phyloP scores from a whole-genome alignment of 2,329 filamentous ascomycete genomes.

The Trichoderma sp. region DNA sequence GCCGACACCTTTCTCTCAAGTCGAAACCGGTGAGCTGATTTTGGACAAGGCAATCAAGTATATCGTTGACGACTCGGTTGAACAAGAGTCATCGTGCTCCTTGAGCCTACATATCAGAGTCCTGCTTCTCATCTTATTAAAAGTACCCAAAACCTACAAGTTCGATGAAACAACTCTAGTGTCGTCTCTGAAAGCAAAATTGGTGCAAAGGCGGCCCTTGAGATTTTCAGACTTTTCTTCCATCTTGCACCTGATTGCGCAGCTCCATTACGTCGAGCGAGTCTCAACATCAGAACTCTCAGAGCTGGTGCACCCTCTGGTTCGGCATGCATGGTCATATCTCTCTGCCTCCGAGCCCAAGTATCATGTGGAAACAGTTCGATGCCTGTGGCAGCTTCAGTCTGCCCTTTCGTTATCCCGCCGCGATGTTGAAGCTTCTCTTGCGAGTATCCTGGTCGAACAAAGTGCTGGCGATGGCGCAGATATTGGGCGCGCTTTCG shows the following conservation, averaged over 20 bases:
- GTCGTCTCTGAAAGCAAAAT: constrained; percentile 51
- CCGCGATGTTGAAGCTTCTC: constrained; percentile 77
- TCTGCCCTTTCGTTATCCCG: constrained; percentile 65
- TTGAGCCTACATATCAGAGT: constrained; percentile 61
- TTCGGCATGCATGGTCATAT: constrained; percentile 75
- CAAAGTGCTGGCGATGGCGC: constrained; percentile 42
- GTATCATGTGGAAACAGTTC: constrained; percentile 90
- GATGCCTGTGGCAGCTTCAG: constrained; percentile 84
- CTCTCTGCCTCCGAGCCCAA: constrained; percentile 83
- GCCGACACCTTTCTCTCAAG: constrained; percentile 58
- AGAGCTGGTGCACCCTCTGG: constrained; percentile 66
- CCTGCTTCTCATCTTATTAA: constrained; percentile 59
- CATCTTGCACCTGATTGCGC: constrained; percentile 58
- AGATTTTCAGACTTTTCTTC: constrained; percentile 60
- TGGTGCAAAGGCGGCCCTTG: constrained; percentile 42
- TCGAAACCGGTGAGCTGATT: constrained; percentile 61
- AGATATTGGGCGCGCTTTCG: constrained; percentile 69
- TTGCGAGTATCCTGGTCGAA: constrained; percentile 67
- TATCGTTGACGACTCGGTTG: constrained; percentile 49
- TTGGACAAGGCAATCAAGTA: constrained; percentile 60
- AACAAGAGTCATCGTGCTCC: constrained; percentile 45
- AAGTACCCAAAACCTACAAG: constrained; percentile 47
- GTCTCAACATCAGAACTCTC: constrained; percentile 56
- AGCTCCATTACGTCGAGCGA: constrained; percentile 56
- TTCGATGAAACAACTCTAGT: constrained; percentile 51